A percentile compares a stretch with the other conserved stretches of the same genome.
Evolutionary conservation across 2,329 filamentous ascomycete genomes (phyloP).

Genomic region (Cadophora luteo-olivacea): DNA sequence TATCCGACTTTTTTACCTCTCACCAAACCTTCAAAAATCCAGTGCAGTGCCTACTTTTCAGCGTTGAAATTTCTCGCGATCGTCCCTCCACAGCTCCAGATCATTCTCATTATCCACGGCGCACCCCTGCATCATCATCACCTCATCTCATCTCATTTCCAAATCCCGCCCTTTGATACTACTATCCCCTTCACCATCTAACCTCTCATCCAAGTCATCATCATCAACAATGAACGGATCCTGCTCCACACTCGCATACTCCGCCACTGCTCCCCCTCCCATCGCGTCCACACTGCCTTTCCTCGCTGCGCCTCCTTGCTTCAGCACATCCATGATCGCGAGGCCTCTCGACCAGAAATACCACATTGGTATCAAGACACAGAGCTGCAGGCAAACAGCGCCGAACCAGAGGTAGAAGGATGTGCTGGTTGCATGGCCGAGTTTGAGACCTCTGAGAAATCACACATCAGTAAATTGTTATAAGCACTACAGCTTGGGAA

Average conservation of each 20-base stretch:
- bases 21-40: too few relatives aligned
- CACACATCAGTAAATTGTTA: background rate
- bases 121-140: background rate
- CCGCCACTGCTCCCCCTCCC: background rate
- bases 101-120: too few relatives aligned
- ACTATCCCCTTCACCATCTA: slow-evolving; percentile 8
- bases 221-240: slow-evolving; percentile 30
- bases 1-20: too few relatives aligned
- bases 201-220: slow-evolving; percentile 20
- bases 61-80: too few relatives aligned
- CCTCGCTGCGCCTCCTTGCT: background rate
- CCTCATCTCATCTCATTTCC: slow-evolving; percentile 18
- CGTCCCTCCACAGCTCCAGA: too few relatives aligned
- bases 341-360: slow-evolving; percentile 27
- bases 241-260: slow-evolving; percentile 27
- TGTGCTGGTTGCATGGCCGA: slow-evolving; percentile 11
- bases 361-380: slow-evolving; percentile 25
- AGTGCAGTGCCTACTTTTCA: too few relatives aligned
- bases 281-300: background rate
- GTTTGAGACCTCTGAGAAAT: slow-evolving; percentile 20
- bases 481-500: too few relatives aligned
- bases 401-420: slow-evolving; percentile 17
- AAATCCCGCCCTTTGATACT: slow-evolving; percentile 1
- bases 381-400: slow-evolving; percentile 6
- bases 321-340: slow-evolving; percentile 17